Percentiles rank a stretch among this genome's conserved stretches.
These are phyloP conservation scores for Ceratobasidium sp. DNA, from an alignment of 1,284 basidiomycete genomes.

Conservation along the genomic window DNA sequence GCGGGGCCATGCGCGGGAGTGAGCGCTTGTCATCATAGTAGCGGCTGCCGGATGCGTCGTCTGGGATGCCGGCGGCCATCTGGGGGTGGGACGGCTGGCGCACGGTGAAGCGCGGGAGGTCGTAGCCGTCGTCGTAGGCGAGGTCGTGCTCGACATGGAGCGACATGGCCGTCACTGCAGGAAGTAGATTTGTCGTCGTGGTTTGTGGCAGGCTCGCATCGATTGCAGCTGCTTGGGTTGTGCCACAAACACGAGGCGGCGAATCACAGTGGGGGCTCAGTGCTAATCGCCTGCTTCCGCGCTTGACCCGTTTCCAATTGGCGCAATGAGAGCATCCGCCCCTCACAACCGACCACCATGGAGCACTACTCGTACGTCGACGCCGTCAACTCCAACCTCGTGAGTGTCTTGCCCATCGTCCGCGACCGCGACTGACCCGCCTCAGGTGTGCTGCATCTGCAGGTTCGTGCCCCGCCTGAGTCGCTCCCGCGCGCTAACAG, in stretches of 20 bases:
- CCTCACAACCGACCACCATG: conserved; percentile 28
- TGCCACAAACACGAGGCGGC: conserved; percentile 31
- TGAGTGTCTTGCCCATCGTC: conserved; percentile 46
- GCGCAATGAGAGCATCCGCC: neutral
- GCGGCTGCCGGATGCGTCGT: conserved; percentile 57
- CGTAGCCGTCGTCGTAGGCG: conserved; percentile 67
- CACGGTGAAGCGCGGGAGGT: conserved; percentile 71
- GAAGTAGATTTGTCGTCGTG: neutral
- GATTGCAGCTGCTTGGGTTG: neutral
- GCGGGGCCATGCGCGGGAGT: conserved; percentile 52
- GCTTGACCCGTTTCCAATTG: conserved; percentile 10
- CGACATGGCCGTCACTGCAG: conserved; percentile 1
- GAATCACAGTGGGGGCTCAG: neutral
- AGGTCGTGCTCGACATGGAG: conserved; percentile 11
- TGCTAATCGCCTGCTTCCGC: neutral
- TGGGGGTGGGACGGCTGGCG: conserved; percentile 34
- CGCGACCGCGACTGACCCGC: neutral
- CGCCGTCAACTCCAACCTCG: conserved; percentile 55
- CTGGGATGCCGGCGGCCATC: conserved; percentile 21
- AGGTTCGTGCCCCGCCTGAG: conserved; percentile 62
- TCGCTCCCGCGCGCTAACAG: conserved; percentile 2
- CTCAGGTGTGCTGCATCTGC: conserved; percentile 85
- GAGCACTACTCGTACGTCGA: conserved; percentile 51
- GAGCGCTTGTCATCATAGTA: conserved; percentile 66
- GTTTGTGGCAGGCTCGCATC: conserved; percentile 17